Conservation (phyloP, 495 filamentous ascomycete genomes). For the Opeltia flavorubescens region DNA sequence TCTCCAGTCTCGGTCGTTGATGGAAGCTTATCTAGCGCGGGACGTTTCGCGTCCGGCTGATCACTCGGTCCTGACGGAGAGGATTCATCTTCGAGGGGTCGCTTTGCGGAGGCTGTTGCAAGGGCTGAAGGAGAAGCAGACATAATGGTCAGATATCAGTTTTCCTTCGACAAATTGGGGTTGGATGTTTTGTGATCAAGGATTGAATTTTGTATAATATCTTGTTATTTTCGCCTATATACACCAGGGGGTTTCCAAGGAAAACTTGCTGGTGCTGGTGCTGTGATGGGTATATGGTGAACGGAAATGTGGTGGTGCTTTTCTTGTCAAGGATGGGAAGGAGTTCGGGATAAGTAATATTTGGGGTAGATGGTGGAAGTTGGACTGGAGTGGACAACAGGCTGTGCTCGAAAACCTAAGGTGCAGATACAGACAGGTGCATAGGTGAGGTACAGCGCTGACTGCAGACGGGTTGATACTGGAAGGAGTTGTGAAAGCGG, state of each 20-base stretch:
- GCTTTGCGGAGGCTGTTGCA: constrained; percentile 56
- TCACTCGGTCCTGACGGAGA: constrained; percentile 82
- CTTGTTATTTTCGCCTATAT: constrained; percentile 63
- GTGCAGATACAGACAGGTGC: not conserved
- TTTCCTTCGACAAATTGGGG: not conserved
- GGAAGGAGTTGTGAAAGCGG: not conserved
- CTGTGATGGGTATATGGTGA: constrained; percentile 6
- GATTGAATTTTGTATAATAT: constrained; percentile 22
- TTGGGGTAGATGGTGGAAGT: not conserved
- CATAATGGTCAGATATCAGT: constrained; percentile 28
- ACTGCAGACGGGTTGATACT: not conserved
- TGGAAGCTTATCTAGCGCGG: constrained; percentile 81
- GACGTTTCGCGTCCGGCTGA: constrained; percentile 93
- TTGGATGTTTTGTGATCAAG: not conserved
- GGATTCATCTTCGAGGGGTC: constrained; percentile 90
- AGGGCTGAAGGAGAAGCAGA: constrained; percentile 45
- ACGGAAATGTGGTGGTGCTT: not conserved
- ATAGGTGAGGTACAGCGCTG: not conserved
- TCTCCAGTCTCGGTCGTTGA: constrained; percentile 37
- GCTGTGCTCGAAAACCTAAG: not conserved
- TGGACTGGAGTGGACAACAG: not conserved
- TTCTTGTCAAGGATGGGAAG: not conserved
- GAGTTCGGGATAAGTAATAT: not conserved
- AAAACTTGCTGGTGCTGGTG: constrained; percentile 72
- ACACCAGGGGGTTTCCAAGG: constrained; percentile 75